These are phyloP conservation scores for Mortierella sp. DNA, from an alignment of 371 early-diverging fungal species.

Conservation along the genomic window DNA sequence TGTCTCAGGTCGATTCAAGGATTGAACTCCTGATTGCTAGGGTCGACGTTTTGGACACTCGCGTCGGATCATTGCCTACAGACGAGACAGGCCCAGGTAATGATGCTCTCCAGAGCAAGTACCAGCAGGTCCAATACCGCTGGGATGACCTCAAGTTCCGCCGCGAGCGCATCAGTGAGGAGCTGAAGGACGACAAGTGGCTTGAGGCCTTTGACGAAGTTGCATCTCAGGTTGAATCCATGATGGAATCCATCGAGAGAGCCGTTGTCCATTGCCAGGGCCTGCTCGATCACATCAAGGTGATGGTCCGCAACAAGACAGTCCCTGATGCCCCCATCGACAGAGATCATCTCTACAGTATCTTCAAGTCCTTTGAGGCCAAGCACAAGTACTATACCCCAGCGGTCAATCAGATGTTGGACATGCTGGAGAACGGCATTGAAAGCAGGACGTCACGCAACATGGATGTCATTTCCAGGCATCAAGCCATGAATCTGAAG, in stretches of 20 bases:
- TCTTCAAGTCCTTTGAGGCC: constrained; percentile 70
- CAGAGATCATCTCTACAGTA: constrained; percentile 60
- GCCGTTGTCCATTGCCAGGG: constrained; percentile 65
- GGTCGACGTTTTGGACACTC: constrained; percentile 62
- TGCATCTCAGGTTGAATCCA: constrained; percentile 66
- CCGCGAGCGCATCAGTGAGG: constrained; percentile 55
- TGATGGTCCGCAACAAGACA: constrained; percentile 43
- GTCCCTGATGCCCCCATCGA: constrained; percentile 60
- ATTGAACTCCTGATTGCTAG: constrained; percentile 62
- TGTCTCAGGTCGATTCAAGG: constrained; percentile 63
- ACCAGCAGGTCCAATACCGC: constrained; percentile 58
- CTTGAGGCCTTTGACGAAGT: constrained; percentile 68
- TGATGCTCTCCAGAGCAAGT: constrained; percentile 47
- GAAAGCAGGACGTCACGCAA: constrained; percentile 63
- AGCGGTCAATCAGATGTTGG: constrained; percentile 67
- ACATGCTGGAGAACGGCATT: constrained; percentile 68
- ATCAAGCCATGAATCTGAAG: constrained; percentile 61
- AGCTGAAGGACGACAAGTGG: constrained; percentile 73
- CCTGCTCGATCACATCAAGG: constrained; percentile 57
- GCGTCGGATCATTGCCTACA: constrained; percentile 53
- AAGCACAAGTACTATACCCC: constrained; percentile 72
- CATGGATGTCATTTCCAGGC: constrained; percentile 57
- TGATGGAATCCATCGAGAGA: constrained; percentile 71
- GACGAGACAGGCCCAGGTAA: constrained; percentile 46
- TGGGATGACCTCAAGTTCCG: constrained; percentile 62